Evolutionary conservation across 2,329 filamentous ascomycete species (phyloP).

Genomic region (Trichoderma sp.): DNA sequence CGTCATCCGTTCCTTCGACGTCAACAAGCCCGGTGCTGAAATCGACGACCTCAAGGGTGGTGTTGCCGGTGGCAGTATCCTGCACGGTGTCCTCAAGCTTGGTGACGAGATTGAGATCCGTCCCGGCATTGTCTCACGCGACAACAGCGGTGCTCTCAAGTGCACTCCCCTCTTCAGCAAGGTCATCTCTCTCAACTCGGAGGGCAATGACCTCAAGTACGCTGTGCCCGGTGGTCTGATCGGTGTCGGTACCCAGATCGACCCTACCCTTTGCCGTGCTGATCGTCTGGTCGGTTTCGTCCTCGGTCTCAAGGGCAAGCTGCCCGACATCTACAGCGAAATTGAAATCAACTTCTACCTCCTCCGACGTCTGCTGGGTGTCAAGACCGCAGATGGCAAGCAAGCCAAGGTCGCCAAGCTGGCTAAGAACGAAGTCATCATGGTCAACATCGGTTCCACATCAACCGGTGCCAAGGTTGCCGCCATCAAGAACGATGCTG

Average conservation of each 20-base stretch:
- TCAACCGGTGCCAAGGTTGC: constrained; percentile 97
- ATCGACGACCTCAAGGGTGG: constrained; percentile 98
- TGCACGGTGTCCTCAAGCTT: constrained; percentile 94
- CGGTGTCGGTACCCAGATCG: constrained; percentile 95
- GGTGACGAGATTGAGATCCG: constrained; percentile 98
- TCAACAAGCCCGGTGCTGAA: constrained; percentile 99
- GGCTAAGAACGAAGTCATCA: constrained; percentile 97
- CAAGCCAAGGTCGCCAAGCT: constrained; percentile 99
- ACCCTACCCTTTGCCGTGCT: constrained; percentile 95
- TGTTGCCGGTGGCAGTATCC: constrained; percentile 94
- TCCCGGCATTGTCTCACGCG: constrained; percentile 95
- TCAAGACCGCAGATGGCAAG: constrained; percentile 97
- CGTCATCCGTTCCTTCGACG: constrained; percentile 97
- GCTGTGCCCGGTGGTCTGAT: constrained; percentile 97
- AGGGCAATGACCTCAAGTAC: constrained; percentile 98
- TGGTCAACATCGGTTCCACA: constrained; percentile 99
- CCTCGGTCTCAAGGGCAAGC: constrained; percentile 85
- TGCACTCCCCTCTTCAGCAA: constrained; percentile 97
- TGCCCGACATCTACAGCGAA: constrained; percentile 97
- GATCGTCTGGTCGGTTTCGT: constrained; percentile 99
- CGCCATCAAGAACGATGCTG: constrained; percentile 95
- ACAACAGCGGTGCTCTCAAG: constrained; percentile 88
- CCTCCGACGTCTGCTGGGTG: constrained; percentile 87
- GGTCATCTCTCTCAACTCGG: constrained; percentile 91
- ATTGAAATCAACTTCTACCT: constrained; percentile 99